Evolutionary conservation across 2,329 filamentous ascomycete genomes (phyloP).

Genomic region (Pseudogymnoascus destructans): DNA sequence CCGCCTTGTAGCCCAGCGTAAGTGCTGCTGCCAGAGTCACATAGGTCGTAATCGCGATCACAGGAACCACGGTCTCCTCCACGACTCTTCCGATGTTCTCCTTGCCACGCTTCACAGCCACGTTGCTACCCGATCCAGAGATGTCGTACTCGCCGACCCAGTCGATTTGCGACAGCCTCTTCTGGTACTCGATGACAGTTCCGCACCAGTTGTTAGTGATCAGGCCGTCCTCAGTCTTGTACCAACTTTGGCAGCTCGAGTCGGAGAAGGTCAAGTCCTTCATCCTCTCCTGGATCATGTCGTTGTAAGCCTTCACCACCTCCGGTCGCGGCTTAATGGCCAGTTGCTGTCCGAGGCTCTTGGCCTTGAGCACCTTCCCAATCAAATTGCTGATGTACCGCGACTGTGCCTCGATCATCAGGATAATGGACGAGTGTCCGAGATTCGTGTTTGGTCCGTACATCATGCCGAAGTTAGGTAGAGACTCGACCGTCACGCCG

Average conservation of each 20-base stretch:
- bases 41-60: conserved; percentile 13
- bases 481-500: conserved; percentile 36
- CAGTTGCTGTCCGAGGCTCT: conserved; percentile 29
- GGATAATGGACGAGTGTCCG: conserved; percentile 43
- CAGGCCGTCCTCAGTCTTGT: conserved; percentile 38
- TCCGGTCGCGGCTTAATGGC: conserved; percentile 32
- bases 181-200: conserved; percentile 43
- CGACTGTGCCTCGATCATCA: conserved; percentile 48
- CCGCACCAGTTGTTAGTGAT: conserved; percentile 45
- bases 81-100: conserved; percentile 25
- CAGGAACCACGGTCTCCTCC: conserved; percentile 27
- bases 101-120: conserved; percentile 20
- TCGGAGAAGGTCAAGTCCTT: conserved; percentile 37
- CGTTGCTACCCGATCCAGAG: conserved; percentile 21
- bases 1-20: neutral
- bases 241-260: conserved; percentile 41
- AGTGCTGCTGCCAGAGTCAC: conserved; percentile 1
- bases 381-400: conserved; percentile 41
- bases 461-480: conserved; percentile 44
- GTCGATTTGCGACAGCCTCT: conserved; percentile 30
- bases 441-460: conserved; percentile 41
- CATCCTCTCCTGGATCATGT: conserved; percentile 33
- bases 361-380: conserved; percentile 34
- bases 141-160: conserved; percentile 33
- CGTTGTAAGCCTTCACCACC: conserved; percentile 33